These are phyloP conservation scores for Chalara sp. DNA, from an alignment of 2,329 filamentous ascomycete species.

Conservation along the genomic window DNA sequence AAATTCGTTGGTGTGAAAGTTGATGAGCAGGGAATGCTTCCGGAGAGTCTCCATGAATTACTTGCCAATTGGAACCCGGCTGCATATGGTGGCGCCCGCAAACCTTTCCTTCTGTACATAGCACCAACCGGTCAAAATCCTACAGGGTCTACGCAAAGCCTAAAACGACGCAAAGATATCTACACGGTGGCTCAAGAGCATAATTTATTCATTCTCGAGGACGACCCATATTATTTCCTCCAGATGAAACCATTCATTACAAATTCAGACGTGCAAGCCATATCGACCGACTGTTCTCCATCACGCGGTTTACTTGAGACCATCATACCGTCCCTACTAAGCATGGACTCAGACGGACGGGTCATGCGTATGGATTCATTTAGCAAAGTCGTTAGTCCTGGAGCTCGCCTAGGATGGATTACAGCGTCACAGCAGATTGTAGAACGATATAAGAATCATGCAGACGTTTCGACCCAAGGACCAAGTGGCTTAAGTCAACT, in stretches of 20 bases:
- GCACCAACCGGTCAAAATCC: slow-evolving; percentile 71
- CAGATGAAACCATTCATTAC: too few relatives aligned
- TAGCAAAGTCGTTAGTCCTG: slow-evolving; percentile 83
- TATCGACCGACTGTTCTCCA: too few relatives aligned
- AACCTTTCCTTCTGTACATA: slow-evolving; percentile 63
- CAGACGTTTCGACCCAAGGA: slow-evolving; percentile 80
- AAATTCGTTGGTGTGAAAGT: slow-evolving; percentile 54
- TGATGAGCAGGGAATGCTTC: slow-evolving; percentile 59
- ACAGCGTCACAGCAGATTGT: slow-evolving; percentile 80
- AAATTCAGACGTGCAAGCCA: too few relatives aligned
- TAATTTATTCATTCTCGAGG: slow-evolving; percentile 64
- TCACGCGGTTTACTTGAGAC: slow-evolving; percentile 68
- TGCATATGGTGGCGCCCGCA: slow-evolving; percentile 48
- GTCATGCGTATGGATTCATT: slow-evolving; percentile 90
- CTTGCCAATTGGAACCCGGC: slow-evolving; percentile 58
- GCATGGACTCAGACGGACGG: slow-evolving; percentile 77
- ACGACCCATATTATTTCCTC: slow-evolving; percentile 74
- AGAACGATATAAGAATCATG: slow-evolving; percentile 61
- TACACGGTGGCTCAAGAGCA: slow-evolving; percentile 65
- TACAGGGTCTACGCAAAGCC: slow-evolving; percentile 61
- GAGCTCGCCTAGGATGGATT: slow-evolving; percentile 79
- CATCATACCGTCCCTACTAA: slow-evolving; percentile 69
- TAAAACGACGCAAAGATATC: slow-evolving; percentile 50
- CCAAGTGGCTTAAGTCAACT: slow-evolving; percentile 81
- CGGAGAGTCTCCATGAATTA: slow-evolving; percentile 54